Evolutionary conservation across 1,139 yeast genomes (phyloP), one percentile per base, ranked within the genome.

Genomic region (Debaryomyces udenii): DNA sequence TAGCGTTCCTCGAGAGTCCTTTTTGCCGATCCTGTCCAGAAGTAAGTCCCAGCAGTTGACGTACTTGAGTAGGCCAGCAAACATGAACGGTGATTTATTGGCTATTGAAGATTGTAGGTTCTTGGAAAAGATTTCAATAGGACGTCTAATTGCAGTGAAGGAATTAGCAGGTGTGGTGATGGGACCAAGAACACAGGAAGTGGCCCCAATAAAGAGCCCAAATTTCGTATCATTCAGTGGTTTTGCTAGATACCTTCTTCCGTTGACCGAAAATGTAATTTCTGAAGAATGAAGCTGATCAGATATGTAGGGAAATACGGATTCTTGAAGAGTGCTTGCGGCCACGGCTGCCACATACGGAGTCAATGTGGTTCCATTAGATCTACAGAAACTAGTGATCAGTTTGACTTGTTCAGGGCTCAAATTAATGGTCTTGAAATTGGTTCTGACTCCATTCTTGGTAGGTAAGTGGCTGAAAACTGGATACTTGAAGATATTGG

Each of bases 181-280:
- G 4, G 64, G 62, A 4, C 44, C 54, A n/a, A 48, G 28, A 2
- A 16, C 23, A 2, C 45, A 31, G 1, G 41, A 41, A 1, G 45
- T 33, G 1, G 48, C 53, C 2, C 56, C 46, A 2, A 62, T 61
- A 30, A 45, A 44, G 5, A 51, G 43, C 6, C 55, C 59, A 43
- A 55, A 64, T 27, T 47, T 46, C 35, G 53, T 45, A 9, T 46
- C 41, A 1, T 48, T 38, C 9, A 22, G 27, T 2, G 34, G 26
- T 7, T 50, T 49, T 0, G 62, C 57, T 20, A 38, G 46, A 36
- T 51, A 65, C 27, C 66, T 43, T 37, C 72, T 52, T 2, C 68
- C 70, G 27, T 57, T 49, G 15, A 64, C 37, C 2, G 57, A 60
- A 9, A 60, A 48, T 4, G 51, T 23, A 3, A 38, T 34, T 7